phyloP scores from a whole-genome alignment of 148 eudicot species.

The Arbutus unedo region DNA sequence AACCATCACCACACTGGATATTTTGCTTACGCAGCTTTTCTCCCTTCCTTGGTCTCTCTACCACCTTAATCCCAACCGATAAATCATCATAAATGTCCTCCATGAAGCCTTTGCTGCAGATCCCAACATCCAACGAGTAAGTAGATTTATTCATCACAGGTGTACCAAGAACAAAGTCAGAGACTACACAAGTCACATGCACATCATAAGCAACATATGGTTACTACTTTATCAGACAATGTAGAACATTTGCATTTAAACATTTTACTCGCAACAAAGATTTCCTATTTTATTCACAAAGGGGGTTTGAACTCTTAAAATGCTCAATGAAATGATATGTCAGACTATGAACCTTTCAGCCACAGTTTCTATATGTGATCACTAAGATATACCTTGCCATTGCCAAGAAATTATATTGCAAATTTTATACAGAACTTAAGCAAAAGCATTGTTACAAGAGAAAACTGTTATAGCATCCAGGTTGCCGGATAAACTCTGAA shows the following conservation, averaged over 20 bases:
- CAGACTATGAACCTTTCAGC: not conserved
- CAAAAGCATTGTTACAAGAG: not conserved
- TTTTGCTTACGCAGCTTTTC: conserved; percentile 55
- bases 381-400: not conserved
- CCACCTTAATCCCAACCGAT: conserved; percentile 46
- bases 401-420: not conserved
- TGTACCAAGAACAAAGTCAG: not conserved
- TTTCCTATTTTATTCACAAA: not conserved
- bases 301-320: not conserved
- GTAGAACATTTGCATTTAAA: not conserved
- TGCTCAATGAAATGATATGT: not conserved
- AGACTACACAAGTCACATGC: not conserved
- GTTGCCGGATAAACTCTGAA: not conserved
- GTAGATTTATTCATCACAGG: conserved; percentile 4
- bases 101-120: conserved; percentile 40
- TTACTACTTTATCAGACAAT: conserved; percentile 5
- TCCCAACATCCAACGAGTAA: conserved; percentile 21
- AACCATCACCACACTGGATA: conserved; percentile 61
- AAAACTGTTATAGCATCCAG: not conserved
- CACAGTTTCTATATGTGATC: not conserved
- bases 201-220: conserved; percentile 11
- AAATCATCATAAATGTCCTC: conserved; percentile 42
- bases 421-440: not conserved
- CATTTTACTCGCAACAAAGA: not conserved
- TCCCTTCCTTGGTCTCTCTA: conserved; percentile 44